Conservation (phyloP, 495 filamentous ascomycete species). For the Penicillium steckii region DNA sequence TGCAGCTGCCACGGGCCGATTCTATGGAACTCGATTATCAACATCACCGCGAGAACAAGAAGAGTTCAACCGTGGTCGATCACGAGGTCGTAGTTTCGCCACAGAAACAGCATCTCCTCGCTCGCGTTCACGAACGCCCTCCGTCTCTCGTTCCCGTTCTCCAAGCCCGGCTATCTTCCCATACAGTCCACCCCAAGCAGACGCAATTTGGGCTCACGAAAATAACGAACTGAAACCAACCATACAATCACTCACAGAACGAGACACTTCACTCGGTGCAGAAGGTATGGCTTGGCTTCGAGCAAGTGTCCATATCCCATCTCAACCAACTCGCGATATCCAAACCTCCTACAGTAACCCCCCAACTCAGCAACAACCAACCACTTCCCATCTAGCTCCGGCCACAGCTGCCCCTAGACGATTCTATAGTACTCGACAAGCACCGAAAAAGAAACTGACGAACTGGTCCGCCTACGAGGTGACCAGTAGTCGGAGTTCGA, state of each 20-base stretch:
- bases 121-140: neutral
- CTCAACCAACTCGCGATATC: neutral
- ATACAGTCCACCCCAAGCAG: constrained; percentile 21
- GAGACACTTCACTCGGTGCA: constrained; percentile 7
- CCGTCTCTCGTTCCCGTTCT: constrained; percentile 15
- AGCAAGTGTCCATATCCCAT: constrained; percentile 11
- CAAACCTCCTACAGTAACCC: neutral
- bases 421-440: constrained; percentile 19
- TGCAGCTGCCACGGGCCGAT: constrained; percentile 3
- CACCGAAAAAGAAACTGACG: neutral
- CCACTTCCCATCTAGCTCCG: neutral
- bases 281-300: constrained; percentile 16
- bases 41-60: constrained; percentile 6
- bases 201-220: constrained; percentile 3
- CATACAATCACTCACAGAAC: neutral
- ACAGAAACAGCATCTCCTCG: constrained; percentile 6
- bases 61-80: neutral
- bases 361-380: neutral
- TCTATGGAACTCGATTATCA: constrained; percentile 18
- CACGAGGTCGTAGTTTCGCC: constrained; percentile 11
- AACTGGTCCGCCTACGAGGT: constrained; percentile 1
- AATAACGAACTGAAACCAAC: neutral
- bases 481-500: constrained; percentile 4
- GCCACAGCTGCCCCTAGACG: constrained; percentile 7
- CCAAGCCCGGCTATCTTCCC: constrained; percentile 17